Percentiles rank a stretch among this genome's conserved stretches.
Evolutionary conservation across 768 basidiomycete species (phyloP).

Genomic region (Leucocoprinus birnbaumii): DNA sequence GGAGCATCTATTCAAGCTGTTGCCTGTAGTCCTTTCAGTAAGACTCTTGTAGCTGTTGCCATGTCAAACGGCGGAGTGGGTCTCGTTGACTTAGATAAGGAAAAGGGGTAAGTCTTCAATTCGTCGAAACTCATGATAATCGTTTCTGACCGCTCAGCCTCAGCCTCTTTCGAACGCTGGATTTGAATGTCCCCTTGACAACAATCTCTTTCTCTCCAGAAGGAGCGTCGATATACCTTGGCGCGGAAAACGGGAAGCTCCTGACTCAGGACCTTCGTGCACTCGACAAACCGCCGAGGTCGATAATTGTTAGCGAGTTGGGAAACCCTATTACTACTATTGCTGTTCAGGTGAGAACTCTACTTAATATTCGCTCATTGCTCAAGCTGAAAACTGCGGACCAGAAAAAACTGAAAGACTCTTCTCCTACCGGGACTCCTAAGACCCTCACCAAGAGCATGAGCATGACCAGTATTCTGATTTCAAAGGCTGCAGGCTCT

Average conservation of each 20-base stretch:
- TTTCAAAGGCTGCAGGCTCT: constrained; percentile 2
- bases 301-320: constrained; percentile 45
- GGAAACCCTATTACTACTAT: constrained; percentile 50
- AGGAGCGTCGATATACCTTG: constrained; percentile 63
- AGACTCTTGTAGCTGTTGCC: constrained; percentile 60
- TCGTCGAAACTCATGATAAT: neutral
- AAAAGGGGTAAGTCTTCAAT: constrained; percentile 51
- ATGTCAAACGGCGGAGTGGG: constrained; percentile 51
- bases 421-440: neutral
- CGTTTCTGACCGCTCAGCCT: neutral
- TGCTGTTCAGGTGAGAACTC: constrained; percentile 48
- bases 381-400: neutral
- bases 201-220: constrained; percentile 68
- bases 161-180: constrained; percentile 60
- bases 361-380: neutral
- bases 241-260: constrained; percentile 63
- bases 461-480: neutral
- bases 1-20: constrained; percentile 52
- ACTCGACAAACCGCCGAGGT: constrained; percentile 62
- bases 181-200: constrained; percentile 50
- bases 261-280: constrained; percentile 61
- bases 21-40: constrained; percentile 73
- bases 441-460: neutral
- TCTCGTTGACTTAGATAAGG: constrained; percentile 73
- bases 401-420: constrained; percentile 1